A percentile compares a stretch with the other conserved stretches of the same genome.
phyloP scores from a whole-genome alignment of 768 basidiomycete genomes.

The Phlebiopsis flavidoalba region DNA sequence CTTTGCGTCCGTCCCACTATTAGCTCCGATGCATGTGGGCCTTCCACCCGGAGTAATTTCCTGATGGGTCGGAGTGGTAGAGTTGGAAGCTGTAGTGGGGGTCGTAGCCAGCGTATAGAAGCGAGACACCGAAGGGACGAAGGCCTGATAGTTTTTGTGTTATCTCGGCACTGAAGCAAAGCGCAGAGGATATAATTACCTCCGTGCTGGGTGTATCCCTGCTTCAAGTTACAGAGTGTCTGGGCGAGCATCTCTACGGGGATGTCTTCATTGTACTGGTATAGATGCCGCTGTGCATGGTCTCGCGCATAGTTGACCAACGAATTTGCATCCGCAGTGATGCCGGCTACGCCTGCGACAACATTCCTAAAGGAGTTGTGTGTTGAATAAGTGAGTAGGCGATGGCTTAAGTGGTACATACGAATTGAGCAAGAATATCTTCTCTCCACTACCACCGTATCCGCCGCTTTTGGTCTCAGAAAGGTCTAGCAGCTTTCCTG shows the following conservation, averaged over 20 bases:
- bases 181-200: slow-evolving; percentile 42
- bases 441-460: slow-evolving; percentile 95
- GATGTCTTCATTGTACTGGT: slow-evolving; percentile 94
- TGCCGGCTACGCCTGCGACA: slow-evolving; percentile 90
- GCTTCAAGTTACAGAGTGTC: slow-evolving; percentile 93
- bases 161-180: background rate
- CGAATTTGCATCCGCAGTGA: slow-evolving; percentile 97
- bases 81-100: slow-evolving; percentile 95
- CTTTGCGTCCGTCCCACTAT: slow-evolving; percentile 95
- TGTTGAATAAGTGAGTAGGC: background rate
- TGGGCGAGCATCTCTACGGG: slow-evolving; percentile 96
- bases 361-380: slow-evolving; percentile 48
- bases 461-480: slow-evolving; percentile 81
- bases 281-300: slow-evolving; percentile 84
- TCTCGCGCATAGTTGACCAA: slow-evolving; percentile 91
- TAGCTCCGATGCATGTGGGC: slow-evolving; percentile 98
- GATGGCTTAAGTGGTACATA: slow-evolving; percentile 31
- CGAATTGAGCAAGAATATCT: slow-evolving; percentile 95
- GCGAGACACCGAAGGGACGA: slow-evolving; percentile 95
- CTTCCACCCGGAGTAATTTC: slow-evolving; percentile 98
- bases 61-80: slow-evolving; percentile 97
- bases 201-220: slow-evolving; percentile 96
- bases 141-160: slow-evolving; percentile 54
- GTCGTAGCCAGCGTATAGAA: slow-evolving; percentile 96
- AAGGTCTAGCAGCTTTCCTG: slow-evolving; percentile 93